phyloP scores from a whole-genome alignment of 805 yeast genomes.

The Komagataella populi region DNA sequence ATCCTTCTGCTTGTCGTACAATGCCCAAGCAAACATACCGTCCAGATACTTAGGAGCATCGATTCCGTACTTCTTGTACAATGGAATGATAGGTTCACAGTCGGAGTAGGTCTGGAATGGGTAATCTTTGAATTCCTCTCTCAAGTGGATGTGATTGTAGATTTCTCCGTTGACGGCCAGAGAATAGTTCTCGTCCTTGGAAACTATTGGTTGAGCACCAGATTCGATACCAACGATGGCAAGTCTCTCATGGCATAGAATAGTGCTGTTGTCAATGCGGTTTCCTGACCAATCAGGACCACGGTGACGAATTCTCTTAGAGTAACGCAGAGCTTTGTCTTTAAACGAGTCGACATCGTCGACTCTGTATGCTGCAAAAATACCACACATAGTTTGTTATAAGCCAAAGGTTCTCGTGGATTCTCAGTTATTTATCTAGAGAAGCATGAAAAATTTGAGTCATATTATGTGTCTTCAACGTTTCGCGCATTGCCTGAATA shows the following conservation, averaged over 20 bases:
- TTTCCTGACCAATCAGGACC: slow-evolving; percentile 99
- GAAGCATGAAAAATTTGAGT: neutral
- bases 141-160: slow-evolving; percentile 86
- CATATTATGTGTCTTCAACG: neutral
- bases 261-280: slow-evolving; percentile 61
- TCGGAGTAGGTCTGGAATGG: slow-evolving; percentile 77
- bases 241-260: slow-evolving; percentile 88
- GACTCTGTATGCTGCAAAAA: slow-evolving; percentile 83
- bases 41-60: slow-evolving; percentile 90
- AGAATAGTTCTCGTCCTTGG: slow-evolving; percentile 56
- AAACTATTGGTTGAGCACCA: slow-evolving; percentile 95
- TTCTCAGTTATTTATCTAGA: neutral
- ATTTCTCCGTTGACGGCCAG: slow-evolving; percentile 96
- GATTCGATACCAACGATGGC: slow-evolving; percentile 95
- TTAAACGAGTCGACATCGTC: slow-evolving; percentile 72
- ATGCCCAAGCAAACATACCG: slow-evolving; percentile 96
- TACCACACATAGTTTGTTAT: slow-evolving; percentile 74
- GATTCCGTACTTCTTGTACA: slow-evolving; percentile 71
- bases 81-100: slow-evolving; percentile 96
- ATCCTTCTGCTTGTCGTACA: slow-evolving; percentile 75
- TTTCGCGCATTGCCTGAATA: neutral
- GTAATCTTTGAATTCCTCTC: slow-evolving; percentile 65
- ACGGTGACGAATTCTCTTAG: slow-evolving; percentile 93
- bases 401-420: neutral
- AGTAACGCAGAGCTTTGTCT: slow-evolving; percentile 74